Conservation (phyloP, 306 rosid species). For the Cicer yamashitae region DNA sequence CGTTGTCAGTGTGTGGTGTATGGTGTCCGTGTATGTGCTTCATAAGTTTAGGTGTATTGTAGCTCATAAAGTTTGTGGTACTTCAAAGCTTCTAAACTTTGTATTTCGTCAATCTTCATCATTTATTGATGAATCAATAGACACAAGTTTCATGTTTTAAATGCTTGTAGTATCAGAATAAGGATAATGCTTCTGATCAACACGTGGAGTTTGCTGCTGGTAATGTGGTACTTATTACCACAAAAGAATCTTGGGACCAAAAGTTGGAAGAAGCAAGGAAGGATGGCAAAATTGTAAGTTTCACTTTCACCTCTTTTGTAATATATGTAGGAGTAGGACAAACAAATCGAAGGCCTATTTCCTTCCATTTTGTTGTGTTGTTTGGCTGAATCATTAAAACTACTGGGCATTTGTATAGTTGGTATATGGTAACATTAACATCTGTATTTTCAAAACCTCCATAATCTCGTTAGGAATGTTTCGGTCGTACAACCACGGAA, state of each 20-base stretch:
- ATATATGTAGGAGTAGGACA: not conserved
- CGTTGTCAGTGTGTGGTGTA: too few relatives aligned
- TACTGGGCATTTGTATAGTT: conserved; percentile 20
- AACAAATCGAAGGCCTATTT: conserved; percentile 26
- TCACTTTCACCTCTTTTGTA: conserved; percentile 20
- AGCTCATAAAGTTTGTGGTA: conserved; percentile 23
- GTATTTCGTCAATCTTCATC: not conserved
- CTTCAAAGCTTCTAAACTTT: conserved; percentile 35
- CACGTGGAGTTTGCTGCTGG: conserved; percentile 67
- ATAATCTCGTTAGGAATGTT: not conserved
- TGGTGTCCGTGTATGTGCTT: too few relatives aligned
- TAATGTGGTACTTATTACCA: conserved; percentile 76
- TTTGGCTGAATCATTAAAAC: conserved; percentile 33
- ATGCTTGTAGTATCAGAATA: conserved; percentile 53
- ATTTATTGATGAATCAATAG: conserved; percentile 38
- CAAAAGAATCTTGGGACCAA: conserved; percentile 83
- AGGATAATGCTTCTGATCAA: conserved; percentile 65
- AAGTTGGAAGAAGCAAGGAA: conserved; percentile 85
- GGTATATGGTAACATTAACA: conserved; percentile 12
- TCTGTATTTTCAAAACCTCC: conserved; percentile 8
- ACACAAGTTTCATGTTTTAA: conserved; percentile 45
- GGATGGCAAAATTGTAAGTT: conserved; percentile 82
- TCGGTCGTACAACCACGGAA: conserved; percentile 1
- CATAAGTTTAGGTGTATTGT: conserved; percentile 11
- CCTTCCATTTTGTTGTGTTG: conserved; percentile 24